A percentile compares a stretch with the other conserved stretches of the same genome.
Evolutionary conservation across 805 yeast species (phyloP).

Genomic region (Maudiozyma serrabonitensis): DNA sequence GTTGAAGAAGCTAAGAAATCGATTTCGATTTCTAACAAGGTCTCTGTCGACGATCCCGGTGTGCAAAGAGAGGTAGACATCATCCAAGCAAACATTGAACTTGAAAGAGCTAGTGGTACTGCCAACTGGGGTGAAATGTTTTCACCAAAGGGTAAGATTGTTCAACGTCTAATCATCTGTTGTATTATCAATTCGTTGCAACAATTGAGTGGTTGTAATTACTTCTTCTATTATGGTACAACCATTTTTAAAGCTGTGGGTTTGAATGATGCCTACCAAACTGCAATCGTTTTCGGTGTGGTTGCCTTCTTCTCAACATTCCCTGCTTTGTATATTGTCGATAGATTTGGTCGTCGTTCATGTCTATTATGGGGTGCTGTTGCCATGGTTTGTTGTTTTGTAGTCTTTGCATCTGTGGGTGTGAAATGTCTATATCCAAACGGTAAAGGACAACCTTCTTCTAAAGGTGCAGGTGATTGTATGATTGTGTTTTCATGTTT

Average conservation of each 20-base stretch:
- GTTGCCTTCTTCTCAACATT: constrained; percentile 47
- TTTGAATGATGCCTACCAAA: constrained; percentile 42
- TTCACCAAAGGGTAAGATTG: constrained; percentile 57
- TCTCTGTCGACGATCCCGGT: constrained; percentile 35
- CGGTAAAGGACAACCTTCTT: constrained; percentile 32
- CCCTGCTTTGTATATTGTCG: constrained; percentile 38
- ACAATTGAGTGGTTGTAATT: constrained; percentile 54
- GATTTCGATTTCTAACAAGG: constrained; percentile 43
- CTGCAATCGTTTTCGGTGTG: constrained; percentile 45
- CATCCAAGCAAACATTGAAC: constrained; percentile 46
- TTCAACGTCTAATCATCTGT: constrained; percentile 37
- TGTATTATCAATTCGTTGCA: constrained; percentile 46
- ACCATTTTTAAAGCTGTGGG: constrained; percentile 51
- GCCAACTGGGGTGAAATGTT: constrained; percentile 37
- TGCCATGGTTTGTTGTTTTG: constrained; percentile 35
- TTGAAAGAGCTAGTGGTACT: constrained; percentile 46
- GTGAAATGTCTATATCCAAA: constrained; percentile 32
- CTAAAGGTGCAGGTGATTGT: constrained; percentile 51
- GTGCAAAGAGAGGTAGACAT: constrained; percentile 41
- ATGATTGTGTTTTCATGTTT: constrained; percentile 60
- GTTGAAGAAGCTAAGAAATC: constrained; percentile 46
- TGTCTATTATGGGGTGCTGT: constrained; percentile 36
- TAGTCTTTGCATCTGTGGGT: constrained; percentile 35
- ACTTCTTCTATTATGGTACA: constrained; percentile 55
- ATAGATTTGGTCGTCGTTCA: constrained; percentile 40